phyloP scores from a whole-genome alignment of 257 asterid genomes.

The Solanum microdontum region DNA sequence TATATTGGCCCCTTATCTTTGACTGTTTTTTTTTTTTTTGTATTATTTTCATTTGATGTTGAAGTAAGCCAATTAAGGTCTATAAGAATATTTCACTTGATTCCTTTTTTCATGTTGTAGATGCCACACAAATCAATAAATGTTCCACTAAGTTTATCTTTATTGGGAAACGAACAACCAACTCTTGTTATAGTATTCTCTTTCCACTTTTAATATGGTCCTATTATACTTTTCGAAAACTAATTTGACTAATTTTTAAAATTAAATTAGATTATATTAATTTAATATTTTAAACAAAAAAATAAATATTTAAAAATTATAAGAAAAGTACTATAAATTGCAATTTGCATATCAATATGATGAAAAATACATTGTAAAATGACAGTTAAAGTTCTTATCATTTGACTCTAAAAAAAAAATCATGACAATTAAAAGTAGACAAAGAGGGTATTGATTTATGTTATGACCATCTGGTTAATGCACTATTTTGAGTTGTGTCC shows the following conservation, averaged over 20 bases:
- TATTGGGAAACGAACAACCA: neutral
- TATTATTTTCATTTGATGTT: neutral
- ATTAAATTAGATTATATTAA: no score
- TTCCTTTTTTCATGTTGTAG: neutral
- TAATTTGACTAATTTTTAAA: no score
- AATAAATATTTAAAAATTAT: no score
- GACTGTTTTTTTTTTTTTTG: no score
- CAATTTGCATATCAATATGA: neutral
- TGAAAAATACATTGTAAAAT: no score
- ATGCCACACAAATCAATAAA: neutral
- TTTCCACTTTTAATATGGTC: fast-evolving
- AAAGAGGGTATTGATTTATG: neutral
- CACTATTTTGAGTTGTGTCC: neutral
- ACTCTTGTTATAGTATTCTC: neutral
- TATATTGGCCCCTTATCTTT: neutral
- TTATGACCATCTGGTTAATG: neutral
- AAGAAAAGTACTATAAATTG: no score
- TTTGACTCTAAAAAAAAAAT: no score
- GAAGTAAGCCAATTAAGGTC: neutral
- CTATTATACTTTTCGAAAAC: no score
- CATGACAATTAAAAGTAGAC: no score
- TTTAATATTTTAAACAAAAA: no score
- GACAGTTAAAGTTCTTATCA: no score
- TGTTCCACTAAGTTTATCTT: neutral
- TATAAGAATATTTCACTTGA: neutral